These are phyloP conservation scores for Lentithecium fluviatile DNA, from an alignment of 495 filamentous ascomycete genomes.

Conservation along the genomic window DNA sequence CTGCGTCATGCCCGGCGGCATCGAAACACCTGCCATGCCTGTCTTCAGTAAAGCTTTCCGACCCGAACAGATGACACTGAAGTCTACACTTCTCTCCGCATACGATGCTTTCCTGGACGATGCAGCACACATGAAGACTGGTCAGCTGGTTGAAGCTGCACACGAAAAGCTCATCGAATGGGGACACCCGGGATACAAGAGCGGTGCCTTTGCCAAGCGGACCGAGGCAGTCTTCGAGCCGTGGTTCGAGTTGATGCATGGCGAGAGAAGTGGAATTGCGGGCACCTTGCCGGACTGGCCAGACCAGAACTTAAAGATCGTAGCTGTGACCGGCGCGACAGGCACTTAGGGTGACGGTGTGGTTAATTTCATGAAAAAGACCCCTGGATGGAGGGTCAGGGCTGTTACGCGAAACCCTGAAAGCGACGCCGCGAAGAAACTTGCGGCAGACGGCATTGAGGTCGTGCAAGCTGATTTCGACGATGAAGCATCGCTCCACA, in stretches of 20 bases:
- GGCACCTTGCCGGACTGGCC: background rate
- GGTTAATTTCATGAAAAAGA: conserved; percentile 18
- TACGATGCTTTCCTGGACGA: conserved; percentile 4
- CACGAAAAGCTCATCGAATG: background rate
- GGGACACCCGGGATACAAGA: conserved; percentile 1
- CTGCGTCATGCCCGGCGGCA: conserved; percentile 2
- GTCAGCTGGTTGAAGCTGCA: background rate
- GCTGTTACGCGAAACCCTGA: conserved; percentile 29
- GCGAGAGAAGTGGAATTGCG: conserved; percentile 3
- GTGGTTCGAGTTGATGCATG: conserved; percentile 10
- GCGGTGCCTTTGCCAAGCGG: conserved; percentile 5
- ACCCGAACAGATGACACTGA: conserved; percentile 1
- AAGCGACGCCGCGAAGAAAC: conserved; percentile 29
- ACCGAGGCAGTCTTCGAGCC: conserved; percentile 10
- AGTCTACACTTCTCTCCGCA: background rate
- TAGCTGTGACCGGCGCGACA: conserved; percentile 26
- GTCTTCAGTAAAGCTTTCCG: conserved; percentile 1
- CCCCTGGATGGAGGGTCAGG: conserved; percentile 20
- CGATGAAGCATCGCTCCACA: conserved; percentile 22
- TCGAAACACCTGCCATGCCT: conserved; percentile 3
- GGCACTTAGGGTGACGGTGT: conserved; percentile 23
- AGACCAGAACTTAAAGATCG: conserved; percentile 5
- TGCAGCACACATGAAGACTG: background rate
- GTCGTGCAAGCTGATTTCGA: conserved; percentile 28
- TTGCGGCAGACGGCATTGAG: conserved; percentile 25